Evolutionary conservation across 495 filamentous ascomycete species (phyloP), one percentile per base, ranked within the genome.

Genomic region (Penicillium manginii): DNA sequence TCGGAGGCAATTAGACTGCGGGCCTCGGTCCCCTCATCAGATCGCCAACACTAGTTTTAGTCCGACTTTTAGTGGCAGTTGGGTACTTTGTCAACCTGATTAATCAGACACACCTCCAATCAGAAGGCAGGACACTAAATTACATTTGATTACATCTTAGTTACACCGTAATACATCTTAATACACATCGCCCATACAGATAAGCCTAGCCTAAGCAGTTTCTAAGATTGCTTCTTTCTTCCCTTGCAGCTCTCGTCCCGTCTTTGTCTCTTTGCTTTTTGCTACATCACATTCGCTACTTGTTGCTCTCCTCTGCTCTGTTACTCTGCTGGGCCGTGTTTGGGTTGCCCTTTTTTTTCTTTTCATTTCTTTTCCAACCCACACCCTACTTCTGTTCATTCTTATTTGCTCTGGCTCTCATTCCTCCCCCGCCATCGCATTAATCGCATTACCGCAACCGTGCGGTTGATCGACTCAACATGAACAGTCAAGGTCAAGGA

Each of bases 271-370:
- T 43, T 43, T 43, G 26, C 26, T 29, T 29, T 29, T 29, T 18
- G 40, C 40, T 43, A 43, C 40, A 57, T 54, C 61, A 58, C 61
- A 53, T 47, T 64, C 61, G 61, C 60, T 64, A 55, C 45, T 31
- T 50, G 40, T 9, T 50, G 50, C 3, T 6, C 15, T 19, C 6
- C 14, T 43, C 18, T 43, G 40, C 18, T n/a, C n/a, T 43, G 40
- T 43, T 43, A 9, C 17, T 43, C 8, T 17, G n/a, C 40, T 18
- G 6, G 4, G n/a, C 40, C 8, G 4, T 26, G 8, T 26, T 47
- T 29, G 14, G n/a, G 4, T 47, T 47, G 26, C 5, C 22, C 22
- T 52, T 54, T 50, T 21, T 42, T 43, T 19, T n/a, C 37, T 40
- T 15, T 40, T 12, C n/a, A n/a, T 40, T 15, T 40, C 14, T 40